A percentile compares a stretch with the other conserved stretches of the same genome.
phyloP scores from a whole-genome alignment of 176 grass and related monocot species.

The Chloris gayana region DNA sequence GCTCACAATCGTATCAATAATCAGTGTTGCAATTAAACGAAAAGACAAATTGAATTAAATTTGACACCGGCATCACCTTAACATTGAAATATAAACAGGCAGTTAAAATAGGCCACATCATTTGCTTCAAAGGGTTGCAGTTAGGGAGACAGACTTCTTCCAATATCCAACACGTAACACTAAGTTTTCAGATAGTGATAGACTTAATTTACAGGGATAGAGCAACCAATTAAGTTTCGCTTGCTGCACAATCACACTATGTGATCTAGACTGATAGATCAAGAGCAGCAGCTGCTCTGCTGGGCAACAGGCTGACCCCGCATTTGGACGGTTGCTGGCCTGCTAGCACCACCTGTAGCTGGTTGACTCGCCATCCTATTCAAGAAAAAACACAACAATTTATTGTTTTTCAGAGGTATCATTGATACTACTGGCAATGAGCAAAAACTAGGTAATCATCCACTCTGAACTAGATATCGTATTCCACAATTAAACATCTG shows the following conservation, averaged over 20 bases:
- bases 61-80: background rate
- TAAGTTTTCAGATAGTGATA: slow-evolving; percentile 21
- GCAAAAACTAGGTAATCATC: background rate
- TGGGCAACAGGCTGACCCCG: slow-evolving; percentile 62
- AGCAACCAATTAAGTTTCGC: slow-evolving; percentile 52
- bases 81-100: slow-evolving; percentile 43
- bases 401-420: background rate
- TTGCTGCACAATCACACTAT: slow-evolving; percentile 49
- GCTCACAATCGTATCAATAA: background rate
- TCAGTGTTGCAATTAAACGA: background rate
- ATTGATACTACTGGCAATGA: background rate
- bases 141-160: slow-evolving; percentile 39
- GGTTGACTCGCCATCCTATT: slow-evolving; percentile 77
- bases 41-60: slow-evolving; percentile 12
- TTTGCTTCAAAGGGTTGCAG: slow-evolving; percentile 34
- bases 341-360: slow-evolving; percentile 42
- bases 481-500: background rate
- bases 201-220: slow-evolving; percentile 59
- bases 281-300: slow-evolving; percentile 76
- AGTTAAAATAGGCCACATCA: slow-evolving; percentile 44
- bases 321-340: slow-evolving; percentile 65
- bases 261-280: slow-evolving; percentile 40
- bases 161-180: slow-evolving; percentile 29
- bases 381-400: background rate
- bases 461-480: background rate